Conservation (phyloP, 163 green algal genomes). For the Chloromonas sp. region DNA sequence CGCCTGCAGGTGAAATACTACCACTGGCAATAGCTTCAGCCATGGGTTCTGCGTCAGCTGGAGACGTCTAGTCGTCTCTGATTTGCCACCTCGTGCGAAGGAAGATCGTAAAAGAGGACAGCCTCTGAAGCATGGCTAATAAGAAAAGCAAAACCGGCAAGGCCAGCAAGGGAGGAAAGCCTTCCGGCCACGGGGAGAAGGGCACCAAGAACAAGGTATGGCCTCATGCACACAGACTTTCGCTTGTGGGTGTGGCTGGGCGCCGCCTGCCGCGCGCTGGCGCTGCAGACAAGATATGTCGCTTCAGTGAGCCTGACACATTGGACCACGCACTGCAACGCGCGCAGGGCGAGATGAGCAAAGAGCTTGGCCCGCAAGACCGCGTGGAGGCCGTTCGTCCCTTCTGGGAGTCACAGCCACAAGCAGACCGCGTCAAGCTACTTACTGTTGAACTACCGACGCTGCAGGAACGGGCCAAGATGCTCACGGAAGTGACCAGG, state of each 20-base stretch:
- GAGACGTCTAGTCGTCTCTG: too few species aligned
- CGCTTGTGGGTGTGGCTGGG: neutral
- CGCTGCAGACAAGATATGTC: neutral
- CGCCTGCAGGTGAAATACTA: too few species aligned
- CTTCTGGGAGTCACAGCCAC: constrained; percentile 61
- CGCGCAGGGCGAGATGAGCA: constrained; percentile 17
- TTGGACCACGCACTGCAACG: neutral
- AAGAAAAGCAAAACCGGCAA: constrained; percentile 4
- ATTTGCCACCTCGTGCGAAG: too few species aligned
- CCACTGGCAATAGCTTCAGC: too few species aligned
- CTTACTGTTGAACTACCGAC: constrained; percentile 52
- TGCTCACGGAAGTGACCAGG: constrained; percentile 28
- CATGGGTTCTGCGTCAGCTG: too few species aligned
- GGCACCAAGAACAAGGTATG: neutral
- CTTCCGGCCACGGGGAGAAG: neutral
- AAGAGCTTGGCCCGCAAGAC: constrained; percentile 42
- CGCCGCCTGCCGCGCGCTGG: too few species aligned
- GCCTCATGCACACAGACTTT: neutral
- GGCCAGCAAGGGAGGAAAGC: neutral
- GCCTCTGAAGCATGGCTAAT: neutral
- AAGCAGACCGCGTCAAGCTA: constrained; percentile 49
- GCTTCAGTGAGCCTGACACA: neutral
- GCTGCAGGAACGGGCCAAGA: constrained; percentile 43
- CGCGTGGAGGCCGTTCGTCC: constrained; percentile 57
- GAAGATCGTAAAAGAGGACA: too few species aligned